Percentiles rank a stretch among this genome's conserved stretches.
Evolutionary conservation across 2,329 filamentous ascomycete species (phyloP).

Genomic region (Epichloe hybrida): DNA sequence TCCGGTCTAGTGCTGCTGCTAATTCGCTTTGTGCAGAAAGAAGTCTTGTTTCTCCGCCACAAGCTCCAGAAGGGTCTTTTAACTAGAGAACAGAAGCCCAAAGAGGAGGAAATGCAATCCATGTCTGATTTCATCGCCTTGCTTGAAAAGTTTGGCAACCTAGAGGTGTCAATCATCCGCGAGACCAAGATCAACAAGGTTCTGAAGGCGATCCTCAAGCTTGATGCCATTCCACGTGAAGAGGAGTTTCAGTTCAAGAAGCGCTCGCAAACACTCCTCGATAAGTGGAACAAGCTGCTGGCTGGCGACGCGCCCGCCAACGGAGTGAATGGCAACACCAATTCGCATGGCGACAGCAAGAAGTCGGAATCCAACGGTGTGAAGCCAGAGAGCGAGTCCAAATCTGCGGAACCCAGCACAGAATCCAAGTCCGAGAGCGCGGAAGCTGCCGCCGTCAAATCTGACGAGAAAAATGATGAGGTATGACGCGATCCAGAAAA

Average conservation of each 20-base stretch:
- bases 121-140: conserved; percentile 70
- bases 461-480: conserved; percentile 17
- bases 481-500: conserved; percentile 9
- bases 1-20: conserved; percentile 18
- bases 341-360: conserved; percentile 5
- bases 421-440: conserved; percentile 9
- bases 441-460: conserved; percentile 2
- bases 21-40: conserved; percentile 32
- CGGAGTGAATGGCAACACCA: conserved; percentile 32
- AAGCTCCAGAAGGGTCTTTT: conserved; percentile 91
- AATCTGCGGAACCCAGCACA: conserved; percentile 3
- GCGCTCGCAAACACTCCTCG: conserved; percentile 65
- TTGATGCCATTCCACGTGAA: conserved; percentile 73
- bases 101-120: conserved; percentile 67
- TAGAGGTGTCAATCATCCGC: conserved; percentile 81
- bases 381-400: conserved; percentile 18
- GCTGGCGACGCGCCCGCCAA: conserved; percentile 39
- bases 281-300: conserved; percentile 81
- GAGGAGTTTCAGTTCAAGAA: conserved; percentile 82
- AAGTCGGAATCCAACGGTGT: conserved; percentile 24
- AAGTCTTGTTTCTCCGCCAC: conserved; percentile 87
- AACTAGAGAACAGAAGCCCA: conserved; percentile 69
- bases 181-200: conserved; percentile 98
- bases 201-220: conserved; percentile 82
- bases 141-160: conserved; percentile 64